Conservation (phyloP, 768 basidiomycete genomes). For the Suillus fuscotomentosus region DNA sequence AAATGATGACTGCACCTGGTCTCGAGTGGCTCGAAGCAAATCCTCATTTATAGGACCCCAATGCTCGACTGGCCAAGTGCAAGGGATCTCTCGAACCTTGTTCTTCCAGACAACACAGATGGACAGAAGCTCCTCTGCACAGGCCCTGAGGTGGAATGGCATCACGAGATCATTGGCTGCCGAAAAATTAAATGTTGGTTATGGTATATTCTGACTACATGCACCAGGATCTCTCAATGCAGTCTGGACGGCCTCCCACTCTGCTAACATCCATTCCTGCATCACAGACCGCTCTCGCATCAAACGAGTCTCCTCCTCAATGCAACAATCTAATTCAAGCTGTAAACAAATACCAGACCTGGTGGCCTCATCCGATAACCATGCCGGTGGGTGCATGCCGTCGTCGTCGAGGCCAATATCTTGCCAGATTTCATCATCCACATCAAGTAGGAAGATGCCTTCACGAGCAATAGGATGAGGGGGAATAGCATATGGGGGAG, state of each 20-base stretch:
- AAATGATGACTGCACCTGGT: too few species aligned
- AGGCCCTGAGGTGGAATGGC: too few species aligned
- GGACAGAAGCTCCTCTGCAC: too few species aligned
- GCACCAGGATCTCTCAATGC: background rate
- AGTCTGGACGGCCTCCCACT: background rate
- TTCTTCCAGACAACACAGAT: too few species aligned
- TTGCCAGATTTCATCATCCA: background rate
- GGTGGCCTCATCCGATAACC: background rate
- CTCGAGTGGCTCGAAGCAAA: too few species aligned
- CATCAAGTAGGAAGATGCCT: background rate
- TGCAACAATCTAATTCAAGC: background rate
- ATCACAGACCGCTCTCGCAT: background rate
- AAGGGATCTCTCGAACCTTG: too few species aligned
- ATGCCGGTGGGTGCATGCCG: background rate
- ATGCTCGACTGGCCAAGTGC: too few species aligned
- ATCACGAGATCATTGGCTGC: too few species aligned
- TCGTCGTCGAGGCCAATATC: background rate
- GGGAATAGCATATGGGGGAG: slow-evolving; percentile 19
- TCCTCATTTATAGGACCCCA: too few species aligned
- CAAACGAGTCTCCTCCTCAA: background rate
- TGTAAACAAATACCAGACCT: background rate
- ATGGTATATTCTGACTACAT: slow-evolving; percentile 5
- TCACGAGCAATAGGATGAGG: slow-evolving; percentile 19
- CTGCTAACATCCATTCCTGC: background rate
- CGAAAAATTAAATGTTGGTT: too few species aligned